Base-by-base conservation (phyloP, 257 asterid species). In the Solanum medicagineum region DNA sequence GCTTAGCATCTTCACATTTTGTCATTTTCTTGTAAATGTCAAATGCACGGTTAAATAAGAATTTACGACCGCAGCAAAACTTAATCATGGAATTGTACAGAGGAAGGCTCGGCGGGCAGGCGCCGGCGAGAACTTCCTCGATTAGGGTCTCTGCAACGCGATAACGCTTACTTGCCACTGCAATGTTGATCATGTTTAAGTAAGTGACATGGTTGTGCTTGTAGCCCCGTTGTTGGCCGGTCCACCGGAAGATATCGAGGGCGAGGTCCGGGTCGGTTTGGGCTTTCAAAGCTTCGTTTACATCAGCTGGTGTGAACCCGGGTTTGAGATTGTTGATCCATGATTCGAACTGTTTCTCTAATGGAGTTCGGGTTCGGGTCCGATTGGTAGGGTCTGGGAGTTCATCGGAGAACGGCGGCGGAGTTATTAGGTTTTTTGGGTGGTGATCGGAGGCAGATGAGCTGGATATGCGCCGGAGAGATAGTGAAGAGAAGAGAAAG, bases 171-270 rank as follows among this genome's bases (percentile, higher is more conserved):
- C 94, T 92, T 75, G 92, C 81, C n/a, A 91, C 89, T 4, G 93
- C 87, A 84, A 93, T 91, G 60, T 92, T 88, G 85, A 96, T 87
- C 91, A 96, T 95, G 24, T 94, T 84, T 79, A 92, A 91, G 90
- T 96, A 96, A 75, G 95, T 95, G 81, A 86, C 26, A 81, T 90
- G 89, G 85, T 84, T 87, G 90, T 96, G 99, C 89, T 91, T 96
- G 94, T 93, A 96, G 87, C 89, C 84, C 56, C 97, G 96, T 87
- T 94, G 99, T 88, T 93, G 98, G 47, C 98, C 94, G 1, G 98
- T 95, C 98, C 98, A 96, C 7, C 98, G 97, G 93, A 96, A 96
- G 26, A 96, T 94, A 90, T 95, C 99, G 84, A 95, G 96, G 59
- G 99, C 96, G 32, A 95, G 88, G 88, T 95, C 99, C 20, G 98